Base-by-base conservation (phyloP, 768 basidiomycete genomes). In the Polyporus arcularius region DNA sequence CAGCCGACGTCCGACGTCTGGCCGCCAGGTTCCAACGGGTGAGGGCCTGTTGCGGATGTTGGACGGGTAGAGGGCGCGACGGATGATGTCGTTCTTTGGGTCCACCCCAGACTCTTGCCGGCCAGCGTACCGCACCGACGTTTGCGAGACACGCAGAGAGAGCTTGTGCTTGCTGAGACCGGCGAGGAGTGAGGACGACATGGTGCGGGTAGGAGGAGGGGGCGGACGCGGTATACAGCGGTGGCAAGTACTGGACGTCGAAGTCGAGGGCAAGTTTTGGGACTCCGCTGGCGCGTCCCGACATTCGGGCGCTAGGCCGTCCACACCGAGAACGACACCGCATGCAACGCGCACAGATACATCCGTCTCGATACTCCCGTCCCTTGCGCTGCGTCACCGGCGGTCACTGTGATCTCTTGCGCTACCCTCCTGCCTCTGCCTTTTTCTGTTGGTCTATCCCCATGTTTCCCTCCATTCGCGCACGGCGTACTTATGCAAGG, bases 21-120 rank as follows among this genome's bases (percentile, higher is more conserved):
- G 86, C 58, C 92, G 85, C 89, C 94, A 93, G 57, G 88, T 83
- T 11, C 94, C 94, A 3, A 85, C 88, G 3, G 94, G 94, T 18
- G 88, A 82, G 28, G 90, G 73, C 55, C 81, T 81, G 69, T 84
- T 88, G 61, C 86, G 86, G 55, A 90, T 72, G 70, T 89, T 91
- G 45, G 82, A 77, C 1, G 94, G 94, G 73, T 94, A 96, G 60
- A 96, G 84, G 49, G 83, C 80, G 68, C 86, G 86, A 61, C 91
- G 89, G 56, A 96, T 86, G 63, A 84, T 81, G 55, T 93, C 88
- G 67, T 84, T 82, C 68, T 83, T 83, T 39, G 86, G 85, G 69
- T 90, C 90, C 35, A 71, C 73, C 5, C 73, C 63, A 2, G 76
- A 72, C 62, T 84, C 84, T 31, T 72, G 70, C 52, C 71, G 75